Percentiles rank a stretch among this genome's conserved stretches.
phyloP scores from a whole-genome alignment of 805 yeast genomes.

The Starmerella stellata region DNA sequence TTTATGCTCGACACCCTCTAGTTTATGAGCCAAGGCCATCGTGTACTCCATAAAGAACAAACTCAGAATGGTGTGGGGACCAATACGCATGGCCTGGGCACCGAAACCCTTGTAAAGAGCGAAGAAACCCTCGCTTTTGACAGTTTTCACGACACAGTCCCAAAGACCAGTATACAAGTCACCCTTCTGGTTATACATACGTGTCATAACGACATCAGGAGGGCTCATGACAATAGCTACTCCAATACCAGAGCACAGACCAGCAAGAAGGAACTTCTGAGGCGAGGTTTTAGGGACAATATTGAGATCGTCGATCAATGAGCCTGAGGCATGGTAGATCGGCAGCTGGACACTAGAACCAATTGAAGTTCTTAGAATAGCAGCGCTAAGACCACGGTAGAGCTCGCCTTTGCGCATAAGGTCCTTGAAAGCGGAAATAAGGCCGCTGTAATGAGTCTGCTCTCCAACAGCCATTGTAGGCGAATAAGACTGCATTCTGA shows the following conservation, averaged over 20 bases:
- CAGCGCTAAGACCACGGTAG: conserved; percentile 87
- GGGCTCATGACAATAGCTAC: conserved; percentile 95
- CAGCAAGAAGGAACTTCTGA: conserved; percentile 10
- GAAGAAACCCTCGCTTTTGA: conserved; percentile 59
- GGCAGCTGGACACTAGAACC: conserved; percentile 95
- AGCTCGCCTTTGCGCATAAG: conserved; percentile 56
- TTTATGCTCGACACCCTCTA: conserved; percentile 25
- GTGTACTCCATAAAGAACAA: conserved; percentile 93
- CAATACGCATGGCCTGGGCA: conserved; percentile 81
- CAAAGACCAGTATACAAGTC: conserved; percentile 68
- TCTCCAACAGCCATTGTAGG: conserved; percentile 56
- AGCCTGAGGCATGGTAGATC: conserved; percentile 62
- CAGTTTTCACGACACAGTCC: conserved; percentile 76
- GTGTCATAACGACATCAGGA: conserved; percentile 85
- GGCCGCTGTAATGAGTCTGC: conserved; percentile 68
- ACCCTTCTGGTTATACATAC: conserved; percentile 90
- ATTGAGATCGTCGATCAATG: conserved; percentile 35
- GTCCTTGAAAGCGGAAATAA: conserved; percentile 46
- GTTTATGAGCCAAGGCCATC: conserved; percentile 37
- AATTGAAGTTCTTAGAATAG: conserved; percentile 80
- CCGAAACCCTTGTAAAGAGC: conserved; percentile 91
- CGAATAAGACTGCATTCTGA: conserved; percentile 91
- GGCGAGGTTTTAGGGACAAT: conserved; percentile 31
- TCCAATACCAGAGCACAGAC: conserved; percentile 60
- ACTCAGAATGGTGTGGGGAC: conserved; percentile 79